Evolutionary conservation across 768 basidiomycete species (phyloP), one percentile per base, ranked within the genome.

Genomic region (Panellus pusillus): DNA sequence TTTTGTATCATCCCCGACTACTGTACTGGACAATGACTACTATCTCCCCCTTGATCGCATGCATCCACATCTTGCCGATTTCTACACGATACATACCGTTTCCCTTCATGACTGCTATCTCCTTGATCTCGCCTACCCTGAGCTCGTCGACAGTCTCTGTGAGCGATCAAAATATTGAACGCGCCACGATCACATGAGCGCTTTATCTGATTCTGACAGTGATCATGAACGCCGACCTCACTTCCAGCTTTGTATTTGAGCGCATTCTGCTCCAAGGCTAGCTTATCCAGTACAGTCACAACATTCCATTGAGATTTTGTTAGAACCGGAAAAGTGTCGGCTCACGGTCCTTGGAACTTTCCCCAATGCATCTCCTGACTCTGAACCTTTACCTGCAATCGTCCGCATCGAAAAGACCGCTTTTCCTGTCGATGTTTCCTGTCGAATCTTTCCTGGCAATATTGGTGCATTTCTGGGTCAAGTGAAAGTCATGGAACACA

Each of bases 371-470:
- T 53, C 67, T 0, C 55, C 42, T 38, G 17, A 57, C 9, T 28
- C 57, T 18, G 44, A 54, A 41, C 46, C 71, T n/a, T 68, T 75
- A 2, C 73, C 74, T 29, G 83, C 88, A 3, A 85, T 95, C 57
- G 63, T 94, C n/a, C 81, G 86, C 35, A 72, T 95, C 36, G 89
- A 93, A 66, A 91, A 86, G 65, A 86, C 86, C 0, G 79, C 87
- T 2, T 74, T 94, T 52, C 71, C 80, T n/a, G 54, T 74, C 8
- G 66, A 73, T 7, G 63, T 72, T 17, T 75, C 70, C 19, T 55
- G 66, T 14, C 50, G 64, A 20, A 63, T 80, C 51, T 70, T 84
- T 64, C 59, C 70, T 20, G 60, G 68, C 0, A 37, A 72, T 9
- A 13, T 48, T 17, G 49, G 51, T 24, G 72, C 70, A 13, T 54